Evolutionary conservation across 2,329 filamentous ascomycete species (phyloP).

Genomic region (Aspergillus sp.): DNA sequence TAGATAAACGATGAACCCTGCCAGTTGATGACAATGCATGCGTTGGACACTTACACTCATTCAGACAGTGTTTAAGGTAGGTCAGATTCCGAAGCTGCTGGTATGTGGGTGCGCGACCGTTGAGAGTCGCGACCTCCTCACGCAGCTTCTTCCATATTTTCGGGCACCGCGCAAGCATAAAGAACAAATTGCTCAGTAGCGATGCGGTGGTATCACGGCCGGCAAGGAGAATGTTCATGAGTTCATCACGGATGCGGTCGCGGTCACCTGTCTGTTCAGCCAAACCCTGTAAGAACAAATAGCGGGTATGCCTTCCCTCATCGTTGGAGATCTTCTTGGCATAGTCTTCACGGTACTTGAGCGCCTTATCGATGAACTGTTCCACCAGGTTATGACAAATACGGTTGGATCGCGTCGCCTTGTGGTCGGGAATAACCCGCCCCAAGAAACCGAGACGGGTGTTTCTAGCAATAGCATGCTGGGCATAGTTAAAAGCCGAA

Average conservation of each 20-base stretch:
- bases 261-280: conserved; percentile 47
- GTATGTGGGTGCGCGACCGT: conserved; percentile 26
- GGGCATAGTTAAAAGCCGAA: conserved; percentile 33
- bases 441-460: conserved; percentile 19
- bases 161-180: conserved; percentile 47
- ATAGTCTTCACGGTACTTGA: conserved; percentile 24
- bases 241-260: conserved; percentile 46
- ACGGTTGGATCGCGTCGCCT: conserved; percentile 33
- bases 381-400: conserved; percentile 37
- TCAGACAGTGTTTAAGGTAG: conserved; percentile 28
- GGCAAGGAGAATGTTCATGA: conserved; percentile 53
- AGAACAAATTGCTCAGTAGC: conserved; percentile 47
- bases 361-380: conserved; percentile 45
- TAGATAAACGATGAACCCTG: no score
- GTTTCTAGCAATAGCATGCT: conserved; percentile 23
- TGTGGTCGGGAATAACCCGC: conserved; percentile 20
- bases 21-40: no score
- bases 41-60: conserved; percentile 23
- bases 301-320: conserved; percentile 29
- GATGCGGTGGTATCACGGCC: conserved; percentile 55
- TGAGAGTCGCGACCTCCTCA: conserved; percentile 26
- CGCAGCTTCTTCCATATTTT: conserved; percentile 40
- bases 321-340: conserved; percentile 1
- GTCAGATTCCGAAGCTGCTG: conserved; percentile 26
- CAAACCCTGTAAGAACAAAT: conserved; percentile 52